phyloP scores from a whole-genome alignment of 2,329 filamentous ascomycete genomes.

The Dissoconium aciculare region DNA sequence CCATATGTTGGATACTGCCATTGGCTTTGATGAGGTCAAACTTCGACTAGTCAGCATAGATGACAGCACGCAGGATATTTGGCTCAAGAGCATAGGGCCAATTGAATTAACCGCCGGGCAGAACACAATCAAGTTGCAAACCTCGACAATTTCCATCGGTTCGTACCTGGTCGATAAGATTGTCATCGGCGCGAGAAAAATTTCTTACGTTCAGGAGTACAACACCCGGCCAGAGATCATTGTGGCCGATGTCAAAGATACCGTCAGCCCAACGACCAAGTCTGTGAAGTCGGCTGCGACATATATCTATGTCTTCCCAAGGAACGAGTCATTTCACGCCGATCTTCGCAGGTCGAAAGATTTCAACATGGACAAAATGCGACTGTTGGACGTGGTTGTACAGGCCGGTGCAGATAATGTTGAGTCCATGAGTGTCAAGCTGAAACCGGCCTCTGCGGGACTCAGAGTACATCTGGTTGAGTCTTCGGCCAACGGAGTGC shows the following conservation, averaged over 20 bases:
- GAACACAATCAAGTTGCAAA: constrained; percentile 38
- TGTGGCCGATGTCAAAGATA: constrained; percentile 16
- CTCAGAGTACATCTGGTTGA: constrained; percentile 42
- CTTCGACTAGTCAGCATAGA: constrained; percentile 46
- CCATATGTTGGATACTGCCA: constrained; percentile 56
- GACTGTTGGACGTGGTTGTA: constrained; percentile 60
- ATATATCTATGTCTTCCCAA: constrained; percentile 59
- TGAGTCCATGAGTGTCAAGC: constrained; percentile 32
- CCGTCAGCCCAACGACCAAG: no score
- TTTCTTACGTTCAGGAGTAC: constrained; percentile 52
- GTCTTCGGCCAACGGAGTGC: constrained; percentile 19
- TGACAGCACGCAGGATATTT: constrained; percentile 51
- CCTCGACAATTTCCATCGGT: constrained; percentile 48
- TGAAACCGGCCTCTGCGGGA: constrained; percentile 47
- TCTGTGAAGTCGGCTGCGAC: constrained; percentile 12
- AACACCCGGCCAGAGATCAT: constrained; percentile 27
- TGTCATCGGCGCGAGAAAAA: constrained; percentile 46
- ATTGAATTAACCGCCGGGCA: constrained; percentile 41
- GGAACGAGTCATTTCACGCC: constrained; percentile 51
- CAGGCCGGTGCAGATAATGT: constrained; percentile 59
- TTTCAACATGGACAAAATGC: constrained; percentile 66
- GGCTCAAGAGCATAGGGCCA: constrained; percentile 39
- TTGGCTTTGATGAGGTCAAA: constrained; percentile 50
- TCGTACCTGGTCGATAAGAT: constrained; percentile 62
- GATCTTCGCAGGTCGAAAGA: constrained; percentile 50